These are phyloP conservation scores for Acidomyces sp. DNA, from an alignment of 495 filamentous ascomycete genomes.

Conservation along the genomic window DNA sequence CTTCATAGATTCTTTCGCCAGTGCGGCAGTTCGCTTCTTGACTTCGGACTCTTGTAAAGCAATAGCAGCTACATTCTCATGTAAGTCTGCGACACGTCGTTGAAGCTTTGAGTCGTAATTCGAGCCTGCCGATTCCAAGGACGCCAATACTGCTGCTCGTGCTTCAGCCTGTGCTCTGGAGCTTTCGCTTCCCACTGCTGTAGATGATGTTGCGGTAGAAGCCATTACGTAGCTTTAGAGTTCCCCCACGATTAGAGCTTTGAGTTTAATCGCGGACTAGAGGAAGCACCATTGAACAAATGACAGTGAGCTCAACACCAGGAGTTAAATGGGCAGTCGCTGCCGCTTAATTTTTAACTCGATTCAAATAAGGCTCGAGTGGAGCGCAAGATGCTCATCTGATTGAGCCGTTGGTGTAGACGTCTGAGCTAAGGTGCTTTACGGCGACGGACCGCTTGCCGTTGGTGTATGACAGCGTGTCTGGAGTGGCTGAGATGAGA, in stretches of 20 bases:
- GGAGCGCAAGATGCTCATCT: constrained; percentile 6
- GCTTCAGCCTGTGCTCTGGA: constrained; percentile 41
- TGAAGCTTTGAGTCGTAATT: constrained; percentile 53
- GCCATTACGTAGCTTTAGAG: constrained; percentile 7
- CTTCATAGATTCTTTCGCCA: constrained; percentile 59
- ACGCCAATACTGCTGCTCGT: constrained; percentile 61
- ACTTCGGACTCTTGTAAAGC: constrained; percentile 61
- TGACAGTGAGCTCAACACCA: neutral
- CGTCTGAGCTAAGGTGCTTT: neutral
- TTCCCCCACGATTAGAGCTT: neutral
- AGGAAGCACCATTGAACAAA: neutral
- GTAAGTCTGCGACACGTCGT: constrained; percentile 60
- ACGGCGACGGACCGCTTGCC: constrained; percentile 5
- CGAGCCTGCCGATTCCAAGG: constrained; percentile 58
- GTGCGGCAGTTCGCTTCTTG: constrained; percentile 44
- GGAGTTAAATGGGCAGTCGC: too few relatives aligned
- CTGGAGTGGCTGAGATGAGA: neutral
- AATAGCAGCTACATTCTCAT: constrained; percentile 57
- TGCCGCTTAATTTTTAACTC: neutral
- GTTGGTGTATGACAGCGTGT: neutral
- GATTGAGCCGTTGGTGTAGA: neutral
- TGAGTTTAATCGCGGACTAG: neutral
- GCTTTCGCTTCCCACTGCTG: constrained; percentile 4
- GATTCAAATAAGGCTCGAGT: neutral
- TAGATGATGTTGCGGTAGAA: constrained; percentile 15